Base-by-base conservation (phyloP, 192 early-diverging fungal species). In the Spinellus fusiger region DNA sequence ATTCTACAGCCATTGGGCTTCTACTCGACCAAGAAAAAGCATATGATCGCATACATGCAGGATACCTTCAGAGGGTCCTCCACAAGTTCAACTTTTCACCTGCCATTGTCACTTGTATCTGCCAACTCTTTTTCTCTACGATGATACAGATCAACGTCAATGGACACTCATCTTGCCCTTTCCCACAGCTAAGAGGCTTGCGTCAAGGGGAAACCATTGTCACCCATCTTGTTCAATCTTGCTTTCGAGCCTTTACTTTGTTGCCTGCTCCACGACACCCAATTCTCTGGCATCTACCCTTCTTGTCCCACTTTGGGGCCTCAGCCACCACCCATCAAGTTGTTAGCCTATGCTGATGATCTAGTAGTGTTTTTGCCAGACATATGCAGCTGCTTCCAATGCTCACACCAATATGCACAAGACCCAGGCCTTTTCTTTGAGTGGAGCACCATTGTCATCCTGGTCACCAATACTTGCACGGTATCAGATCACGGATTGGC, bases 151-250 rank as follows among this genome's bases (percentile, higher is more conserved):
- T 74, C 0, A 64, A 60, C 25, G 54, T 75, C 31, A 75, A 75
- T 32, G 65, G 68, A 0, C 26, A 38, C 10, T 6, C 55, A 0
- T 25, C 27, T 3, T 5, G 27, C 1, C 48, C 57, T 16, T 60
- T 70, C 29, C 0, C 23, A 6, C 68, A 75, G 54, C n/a, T 22
- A 16, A 6, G 69, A 34, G 73, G 73, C 0, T 34, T 75, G 0
- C 53, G 73, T 5, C 73, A 75, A 28, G 69, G 73, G 0, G 68
- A 75, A n/a, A 27, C 73, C 68, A 6, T 44, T 73, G 8, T 67
- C 70, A 1, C 70, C 70, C 3, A 12, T 62, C 4, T 56, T 74
- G 4, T 66, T 62, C 54, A 66, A 68, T 29, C 29, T 68, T 3
- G 66, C 62, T 27, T 31, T 73, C 20, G 71, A 73, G 16, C 71